These are phyloP conservation scores for Microcyclosporella mali DNA, from an alignment of 2,329 filamentous ascomycete species.

Conservation along the genomic window DNA sequence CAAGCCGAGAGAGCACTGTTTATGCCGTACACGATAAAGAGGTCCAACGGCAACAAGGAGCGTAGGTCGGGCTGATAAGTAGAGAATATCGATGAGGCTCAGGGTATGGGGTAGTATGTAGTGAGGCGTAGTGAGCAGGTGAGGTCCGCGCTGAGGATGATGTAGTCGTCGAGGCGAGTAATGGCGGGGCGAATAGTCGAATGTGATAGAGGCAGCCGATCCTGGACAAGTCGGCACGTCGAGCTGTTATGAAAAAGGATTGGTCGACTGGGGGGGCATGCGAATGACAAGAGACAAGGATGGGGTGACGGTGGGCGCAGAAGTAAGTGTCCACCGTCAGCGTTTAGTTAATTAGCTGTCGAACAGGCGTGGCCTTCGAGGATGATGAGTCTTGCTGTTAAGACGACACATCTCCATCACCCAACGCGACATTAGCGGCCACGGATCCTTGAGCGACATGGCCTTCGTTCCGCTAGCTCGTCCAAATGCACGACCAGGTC, in stretches of 20 bases:
- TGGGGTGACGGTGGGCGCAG: background rate
- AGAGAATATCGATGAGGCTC: background rate
- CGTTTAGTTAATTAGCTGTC: constrained; percentile 1
- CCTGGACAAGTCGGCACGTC: constrained; percentile 12
- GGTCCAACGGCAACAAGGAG: background rate
- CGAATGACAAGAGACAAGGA: background rate
- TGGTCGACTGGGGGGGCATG: background rate
- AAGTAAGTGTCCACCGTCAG: too few species aligned
- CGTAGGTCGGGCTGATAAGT: constrained; percentile 3
- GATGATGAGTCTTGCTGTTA: constrained; percentile 11
- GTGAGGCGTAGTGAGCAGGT: constrained; percentile 14
- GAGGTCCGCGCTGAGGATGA: constrained; percentile 15
- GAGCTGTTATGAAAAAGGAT: constrained; percentile 16
- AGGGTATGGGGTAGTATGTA: constrained; percentile 4
- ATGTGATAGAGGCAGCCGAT: constrained; percentile 16
- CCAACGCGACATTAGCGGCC: constrained; percentile 19
- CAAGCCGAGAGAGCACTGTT: constrained; percentile 5
- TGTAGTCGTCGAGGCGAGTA: constrained; percentile 14
- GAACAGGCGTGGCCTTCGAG: constrained; percentile 7
- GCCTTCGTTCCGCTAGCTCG: constrained; percentile 19
- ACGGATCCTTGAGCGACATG: too few species aligned
- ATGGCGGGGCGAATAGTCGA: constrained; percentile 21
- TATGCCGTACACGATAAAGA: background rate
- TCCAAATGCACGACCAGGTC: constrained; percentile 4
- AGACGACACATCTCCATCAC: constrained; percentile 22